Evolutionary conservation across 768 basidiomycete genomes (phyloP), one percentile per base, ranked within the genome.

Genomic region (Phylloporus arenicola): DNA sequence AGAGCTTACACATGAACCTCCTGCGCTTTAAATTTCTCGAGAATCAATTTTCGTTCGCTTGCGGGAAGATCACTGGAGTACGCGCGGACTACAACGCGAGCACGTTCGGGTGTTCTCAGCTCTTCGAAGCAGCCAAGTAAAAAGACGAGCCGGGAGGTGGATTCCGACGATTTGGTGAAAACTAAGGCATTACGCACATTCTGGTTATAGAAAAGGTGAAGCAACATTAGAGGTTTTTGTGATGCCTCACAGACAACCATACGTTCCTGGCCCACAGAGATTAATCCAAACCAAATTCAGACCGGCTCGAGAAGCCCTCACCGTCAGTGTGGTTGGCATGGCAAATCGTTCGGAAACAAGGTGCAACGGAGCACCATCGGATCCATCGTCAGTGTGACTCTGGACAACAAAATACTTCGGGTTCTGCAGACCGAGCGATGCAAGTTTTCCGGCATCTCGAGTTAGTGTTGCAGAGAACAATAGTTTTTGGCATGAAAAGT

Each of bases 81-180:
- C 0, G 91, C 81, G 40, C 73, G 78, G 44, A 81, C 79, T 2
- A 79, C 70, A 10, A 81, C 61, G 9, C 54, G 59, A 41, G 54
- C 51, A 43, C 57, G 56, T 30, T 56, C 57, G 14, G 44, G 38
- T 6, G 54, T 52, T 8, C 58, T 68, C 17, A 80, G 73, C 14
- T 75, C 72, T 69, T 92, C 84, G 57, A 96, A 93, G 58, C 86
- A 86, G 22, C 86, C 79, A 56, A 97, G 81, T 11, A 97, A 75
- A 35, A 76, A 79, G 24, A 93, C 84, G 7, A 98, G 82, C 9
- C 95, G 81, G 4, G 75, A 72, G 0, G 93, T 89, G 0, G 91
- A 92, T 63, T 98, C 94, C 5, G 94, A 86, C 0, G 88, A 92
- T 70, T 97, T 98, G n/a, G 95, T 96, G 71, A 99, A 99, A 27